Base-by-base conservation (phyloP, 2,329 filamentous ascomycete genomes). In the Scortechinia acanthostroma region DNA sequence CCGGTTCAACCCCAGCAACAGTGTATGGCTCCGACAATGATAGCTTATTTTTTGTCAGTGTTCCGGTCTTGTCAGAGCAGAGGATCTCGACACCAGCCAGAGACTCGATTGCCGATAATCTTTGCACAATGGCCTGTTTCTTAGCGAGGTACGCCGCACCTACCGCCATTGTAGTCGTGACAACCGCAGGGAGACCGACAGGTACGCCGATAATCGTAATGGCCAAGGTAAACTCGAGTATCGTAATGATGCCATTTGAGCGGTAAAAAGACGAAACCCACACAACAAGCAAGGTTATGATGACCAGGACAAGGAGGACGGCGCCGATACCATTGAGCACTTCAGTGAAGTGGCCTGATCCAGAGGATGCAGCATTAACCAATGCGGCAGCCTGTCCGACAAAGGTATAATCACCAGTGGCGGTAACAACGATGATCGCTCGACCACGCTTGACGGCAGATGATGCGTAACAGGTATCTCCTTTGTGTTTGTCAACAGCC, bases 81-180 rank as follows among this genome's bases (percentile, higher is more conserved):
- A 95, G 85, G 64, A 95, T 93, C 69, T 95, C 86, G 50, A 94
- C 90, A 73, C 89, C 89, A 60, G 89, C 89, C 52, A 95, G 77
- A 21, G 89, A 94, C 73, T 95, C 89, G 50, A 95, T 95, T 52
- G 89, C 89, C 23, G 85, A 89, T 45, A 95, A 81, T 74, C 91
- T 94, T 73, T 94, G 89, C 53, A 95, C 89, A 53, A 95, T 94
- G 45, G 89, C 90, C 72, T 91, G 82, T 76, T 91, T 91, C 76
- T 90, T 91, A 58, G 89, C 89, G 48, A 95, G 80, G 66, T 93
- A 93, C 51, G 88, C 86, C 52, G 89, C 89, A 71, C 89, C 89
- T 63, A 95, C 89, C 62, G 89, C 89, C 88, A 95, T 93, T 61
- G 89, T 95, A 55, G 89, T 95, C 57, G 90, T 95, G 49, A 94